Evolutionary conservation across 306 rosid species (phyloP), one percentile per base, ranked within the genome.

Genomic region (Canavalia ensiformis): DNA sequence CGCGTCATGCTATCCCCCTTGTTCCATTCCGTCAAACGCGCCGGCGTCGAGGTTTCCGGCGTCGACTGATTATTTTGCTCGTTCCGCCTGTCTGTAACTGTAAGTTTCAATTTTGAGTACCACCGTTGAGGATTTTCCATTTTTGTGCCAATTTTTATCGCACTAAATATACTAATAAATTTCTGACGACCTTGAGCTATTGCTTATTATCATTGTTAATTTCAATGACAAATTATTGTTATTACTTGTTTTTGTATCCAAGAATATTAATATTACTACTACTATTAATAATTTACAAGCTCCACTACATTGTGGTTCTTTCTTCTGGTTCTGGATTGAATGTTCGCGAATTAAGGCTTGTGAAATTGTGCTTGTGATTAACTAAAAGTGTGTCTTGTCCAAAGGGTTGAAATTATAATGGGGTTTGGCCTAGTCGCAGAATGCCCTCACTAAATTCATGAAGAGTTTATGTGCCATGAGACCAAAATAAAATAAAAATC

Each of bases 1-100:
- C 84, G 87, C 13, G n/a, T 33, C 6, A 76, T 67, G 87, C 82
- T 87, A 25, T 67, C 77, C 2, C 90, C 87, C 1, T 63, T 84
- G 72, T 83, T 87, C 50, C 68, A 72, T n/a, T 86, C 89, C 52
- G 66, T 87, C 9, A 78, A 83, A 77, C 83, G 85, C 56, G 71
- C 76, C 45, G 84, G 89, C 55, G 67, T 87, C 11, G 72, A 76
- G 28, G 68, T 87, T 39, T 80, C 84, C 8, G 85, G 85, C 6
- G 78, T 46, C 5, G 62, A 57, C 30, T 8, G 45, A 30, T 10
- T 68, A 6, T 8, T 25, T 45, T 68, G 1, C 35, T 45, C 9
- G 2, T 49, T 8, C 54, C 13, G n/a, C 54, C 54, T 6, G 5
- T 1, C n/a, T 3, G 2, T 42, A 34, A 39, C 4, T 5, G 60